Evolutionary conservation across 306 rosid genomes (phyloP).

Genomic region (Lathyrus oleraceus): DNA sequence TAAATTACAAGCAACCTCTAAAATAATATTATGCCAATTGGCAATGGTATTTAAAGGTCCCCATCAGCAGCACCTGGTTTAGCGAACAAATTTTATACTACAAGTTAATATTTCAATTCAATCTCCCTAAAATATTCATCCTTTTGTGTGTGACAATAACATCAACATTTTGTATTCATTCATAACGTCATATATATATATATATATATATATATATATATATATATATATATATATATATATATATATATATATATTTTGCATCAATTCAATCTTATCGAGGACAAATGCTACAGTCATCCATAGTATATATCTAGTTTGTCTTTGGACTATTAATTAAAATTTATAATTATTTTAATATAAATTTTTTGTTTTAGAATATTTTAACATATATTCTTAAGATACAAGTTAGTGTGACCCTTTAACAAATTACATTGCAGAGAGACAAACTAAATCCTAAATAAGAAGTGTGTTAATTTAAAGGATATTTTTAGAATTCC

Average conservation of each 20-base stretch:
- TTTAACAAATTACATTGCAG: too few species aligned
- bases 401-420: too few species aligned
- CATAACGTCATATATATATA: not conserved
- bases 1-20: not conserved
- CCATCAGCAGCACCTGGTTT: constrained; percentile 10
- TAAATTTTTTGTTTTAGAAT: too few species aligned
- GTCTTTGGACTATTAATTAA: not conserved
- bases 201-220: too few species aligned
- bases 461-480: too few species aligned
- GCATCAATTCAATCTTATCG: constrained; percentile 30
- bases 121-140: constrained; percentile 1
- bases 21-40: constrained; percentile 20
- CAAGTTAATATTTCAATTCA: constrained; percentile 17
- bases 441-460: too few species aligned
- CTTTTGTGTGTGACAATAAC: not conserved
- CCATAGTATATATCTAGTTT: not conserved
- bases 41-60: constrained; percentile 21
- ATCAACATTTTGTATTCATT: constrained; percentile 15
- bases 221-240: too few species aligned
- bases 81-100: constrained; percentile 3
- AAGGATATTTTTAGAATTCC: too few species aligned
- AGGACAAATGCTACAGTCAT: constrained; percentile 17
- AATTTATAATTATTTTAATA: too few species aligned
- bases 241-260: too few species aligned
- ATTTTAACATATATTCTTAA: too few species aligned